These are phyloP conservation scores for Leccinum sublutescens DNA, from an alignment of 768 basidiomycete genomes.

Conservation along the genomic window DNA sequence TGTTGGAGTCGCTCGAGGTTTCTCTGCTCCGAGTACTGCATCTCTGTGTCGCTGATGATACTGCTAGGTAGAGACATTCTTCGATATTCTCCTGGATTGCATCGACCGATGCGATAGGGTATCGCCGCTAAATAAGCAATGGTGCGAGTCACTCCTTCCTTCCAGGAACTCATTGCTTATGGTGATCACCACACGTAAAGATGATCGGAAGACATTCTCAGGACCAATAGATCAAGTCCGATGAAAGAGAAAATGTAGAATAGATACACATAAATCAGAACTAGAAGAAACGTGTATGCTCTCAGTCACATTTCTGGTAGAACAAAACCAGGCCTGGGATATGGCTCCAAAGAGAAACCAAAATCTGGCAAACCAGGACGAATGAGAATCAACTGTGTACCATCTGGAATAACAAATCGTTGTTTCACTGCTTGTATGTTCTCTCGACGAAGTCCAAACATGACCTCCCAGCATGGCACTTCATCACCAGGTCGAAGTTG, in stretches of 20 bases:
- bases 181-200: not conserved
- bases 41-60: slow-evolving; percentile 2
- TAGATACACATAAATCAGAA: not conserved
- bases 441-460: too few relatives aligned
- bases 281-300: too few relatives aligned
- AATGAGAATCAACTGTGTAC: too few relatives aligned
- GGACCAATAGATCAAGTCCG: not conserved
- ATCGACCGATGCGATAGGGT: slow-evolving; percentile 55
- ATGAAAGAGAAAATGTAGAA: not conserved
- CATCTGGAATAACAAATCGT: too few relatives aligned
- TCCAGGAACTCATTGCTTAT: not conserved
- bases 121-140: slow-evolving; percentile 55
- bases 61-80: slow-evolving; percentile 60
- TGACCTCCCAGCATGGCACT: too few relatives aligned
- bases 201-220: not conserved
- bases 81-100: slow-evolving; percentile 60
- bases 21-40: not conserved
- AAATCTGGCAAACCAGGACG: too few relatives aligned
- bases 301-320: too few relatives aligned
- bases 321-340: too few relatives aligned
- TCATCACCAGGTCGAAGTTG: too few relatives aligned
- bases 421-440: too few relatives aligned
- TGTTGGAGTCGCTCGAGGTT: slow-evolving; percentile 69
- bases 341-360: too few relatives aligned
- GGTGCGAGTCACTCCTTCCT: not conserved